Conservation (phyloP, 345 rosid species). For the Noccaea caerulescens region DNA sequence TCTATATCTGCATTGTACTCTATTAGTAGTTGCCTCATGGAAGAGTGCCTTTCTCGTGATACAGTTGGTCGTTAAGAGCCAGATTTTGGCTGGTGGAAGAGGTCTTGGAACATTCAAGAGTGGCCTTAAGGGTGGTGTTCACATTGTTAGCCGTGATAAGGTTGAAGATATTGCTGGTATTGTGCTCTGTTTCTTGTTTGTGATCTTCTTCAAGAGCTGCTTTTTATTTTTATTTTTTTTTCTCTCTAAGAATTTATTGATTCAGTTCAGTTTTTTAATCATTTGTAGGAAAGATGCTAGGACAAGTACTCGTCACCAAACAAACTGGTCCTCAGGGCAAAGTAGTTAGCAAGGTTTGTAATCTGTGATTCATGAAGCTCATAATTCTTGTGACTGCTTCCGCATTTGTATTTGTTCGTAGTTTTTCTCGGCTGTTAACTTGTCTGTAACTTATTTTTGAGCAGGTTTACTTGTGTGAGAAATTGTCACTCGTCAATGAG, state of each 20-base stretch:
- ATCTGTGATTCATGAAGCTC: conserved; percentile 5
- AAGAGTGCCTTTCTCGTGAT: conserved; percentile 22
- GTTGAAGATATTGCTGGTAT: conserved; percentile 84
- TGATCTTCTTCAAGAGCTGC: background rate
- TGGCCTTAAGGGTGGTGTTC: conserved; percentile 96
- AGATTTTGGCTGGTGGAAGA: conserved; percentile 98
- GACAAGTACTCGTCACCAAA: conserved; percentile 94
- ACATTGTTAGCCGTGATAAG: conserved; percentile 76
- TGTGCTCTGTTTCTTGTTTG: conserved; percentile 4
- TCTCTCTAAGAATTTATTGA: background rate
- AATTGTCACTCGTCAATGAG: conserved; percentile 92
- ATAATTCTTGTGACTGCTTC: background rate
- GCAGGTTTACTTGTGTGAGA: conserved; percentile 96
- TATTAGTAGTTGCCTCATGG: background rate
- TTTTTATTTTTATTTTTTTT: background rate
- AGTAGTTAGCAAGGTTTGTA: conserved; percentile 94
- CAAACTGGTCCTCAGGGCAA: conserved; percentile 98
- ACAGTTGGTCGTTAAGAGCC: conserved; percentile 97
- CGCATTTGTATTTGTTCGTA: background rate
- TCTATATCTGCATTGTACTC: background rate
- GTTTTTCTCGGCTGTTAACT: background rate
- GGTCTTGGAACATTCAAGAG: conserved; percentile 91
- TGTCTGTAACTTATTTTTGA: background rate
- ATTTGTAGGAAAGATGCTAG: conserved; percentile 90
- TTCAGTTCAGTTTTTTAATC: conserved; percentile 5